These are phyloP conservation scores for Lentinula novae-zelandiae DNA, from an alignment of 1,284 basidiomycete genomes.

Conservation along the genomic window DNA sequence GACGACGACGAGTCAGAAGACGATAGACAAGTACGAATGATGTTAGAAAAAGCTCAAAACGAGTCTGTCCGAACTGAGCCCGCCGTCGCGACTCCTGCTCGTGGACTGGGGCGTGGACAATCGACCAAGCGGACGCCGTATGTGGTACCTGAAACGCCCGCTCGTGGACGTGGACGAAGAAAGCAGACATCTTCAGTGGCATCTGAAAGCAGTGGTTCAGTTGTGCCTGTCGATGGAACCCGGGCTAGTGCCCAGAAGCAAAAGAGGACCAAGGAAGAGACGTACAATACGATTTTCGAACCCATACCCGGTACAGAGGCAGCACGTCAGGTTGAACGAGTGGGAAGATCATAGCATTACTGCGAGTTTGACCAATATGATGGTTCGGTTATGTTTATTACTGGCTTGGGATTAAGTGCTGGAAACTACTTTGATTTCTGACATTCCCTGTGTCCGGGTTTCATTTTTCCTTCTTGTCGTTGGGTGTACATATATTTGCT, in stretches of 20 bases:
- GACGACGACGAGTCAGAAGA: slow-evolving; percentile 53
- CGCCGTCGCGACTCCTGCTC: neutral
- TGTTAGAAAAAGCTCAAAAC: neutral
- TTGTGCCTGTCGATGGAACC: slow-evolving; percentile 11
- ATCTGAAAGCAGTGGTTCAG: slow-evolving; percentile 20
- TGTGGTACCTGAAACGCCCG: slow-evolving; percentile 21
- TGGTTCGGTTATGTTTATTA: too few relatives aligned
- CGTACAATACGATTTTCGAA: slow-evolving; percentile 33
- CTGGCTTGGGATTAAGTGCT: too few relatives aligned
- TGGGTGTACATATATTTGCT: too few relatives aligned
- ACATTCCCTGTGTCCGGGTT: too few relatives aligned
- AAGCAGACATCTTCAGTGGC: slow-evolving; percentile 5
- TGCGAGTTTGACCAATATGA: neutral
- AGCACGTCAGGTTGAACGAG: slow-evolving; percentile 15
- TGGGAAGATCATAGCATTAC: too few relatives aligned
- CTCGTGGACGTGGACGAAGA: neutral
- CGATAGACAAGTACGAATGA: slow-evolving; percentile 60
- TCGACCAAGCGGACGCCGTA: neutral
- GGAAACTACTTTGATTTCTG: too few relatives aligned
- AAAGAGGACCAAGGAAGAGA: slow-evolving; percentile 22
- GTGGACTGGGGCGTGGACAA: neutral
- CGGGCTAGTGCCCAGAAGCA: slow-evolving; percentile 33
- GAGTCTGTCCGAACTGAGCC: neutral
- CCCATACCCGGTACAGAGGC: slow-evolving; percentile 36
- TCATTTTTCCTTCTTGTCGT: too few relatives aligned